These are phyloP conservation scores for Pseudocercospora vitis DNA, from an alignment of 2,329 filamentous ascomycete genomes.

Conservation along the genomic window DNA sequence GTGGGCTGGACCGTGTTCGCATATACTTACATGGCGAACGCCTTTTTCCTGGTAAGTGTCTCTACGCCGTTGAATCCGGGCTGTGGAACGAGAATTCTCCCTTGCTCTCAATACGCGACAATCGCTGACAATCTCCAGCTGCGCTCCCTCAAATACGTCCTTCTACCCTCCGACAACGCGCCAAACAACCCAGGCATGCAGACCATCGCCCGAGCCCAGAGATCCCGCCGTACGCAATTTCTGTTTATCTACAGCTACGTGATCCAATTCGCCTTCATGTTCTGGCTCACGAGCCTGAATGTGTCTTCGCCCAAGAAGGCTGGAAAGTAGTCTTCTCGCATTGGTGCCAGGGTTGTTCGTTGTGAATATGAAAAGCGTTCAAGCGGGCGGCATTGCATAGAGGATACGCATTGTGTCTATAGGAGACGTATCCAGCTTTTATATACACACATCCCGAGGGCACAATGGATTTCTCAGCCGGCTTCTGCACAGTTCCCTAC, in stretches of 20 bases:
- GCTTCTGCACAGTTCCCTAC: no score
- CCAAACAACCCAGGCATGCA: constrained; percentile 65
- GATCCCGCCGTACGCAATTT: constrained; percentile 85
- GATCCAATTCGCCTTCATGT: constrained; percentile 94
- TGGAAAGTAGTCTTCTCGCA: constrained; percentile 1
- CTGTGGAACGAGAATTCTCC: not conserved
- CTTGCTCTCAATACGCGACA: not conserved
- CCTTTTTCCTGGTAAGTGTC: constrained; percentile 81
- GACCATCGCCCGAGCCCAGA: constrained; percentile 78
- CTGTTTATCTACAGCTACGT: constrained; percentile 92
- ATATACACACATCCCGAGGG: no score
- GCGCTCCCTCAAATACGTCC: constrained; percentile 90
- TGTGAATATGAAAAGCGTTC: constrained; percentile 15
- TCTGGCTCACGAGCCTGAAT: constrained; percentile 62
- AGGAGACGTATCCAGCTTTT: not conserved
- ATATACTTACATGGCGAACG: constrained; percentile 92
- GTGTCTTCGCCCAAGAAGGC: constrained; percentile 22
- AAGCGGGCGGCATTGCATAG: constrained; percentile 12
- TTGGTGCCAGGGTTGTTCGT: not conserved
- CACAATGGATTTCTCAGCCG: no score
- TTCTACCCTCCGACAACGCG: constrained; percentile 77
- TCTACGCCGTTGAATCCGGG: not conserved
- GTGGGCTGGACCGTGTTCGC: constrained; percentile 83
- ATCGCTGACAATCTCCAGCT: constrained; percentile 57
- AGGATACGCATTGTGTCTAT: not conserved